Evolutionary conservation across 306 rosid genomes (phyloP).

Genomic region (Benincasa hispida): DNA sequence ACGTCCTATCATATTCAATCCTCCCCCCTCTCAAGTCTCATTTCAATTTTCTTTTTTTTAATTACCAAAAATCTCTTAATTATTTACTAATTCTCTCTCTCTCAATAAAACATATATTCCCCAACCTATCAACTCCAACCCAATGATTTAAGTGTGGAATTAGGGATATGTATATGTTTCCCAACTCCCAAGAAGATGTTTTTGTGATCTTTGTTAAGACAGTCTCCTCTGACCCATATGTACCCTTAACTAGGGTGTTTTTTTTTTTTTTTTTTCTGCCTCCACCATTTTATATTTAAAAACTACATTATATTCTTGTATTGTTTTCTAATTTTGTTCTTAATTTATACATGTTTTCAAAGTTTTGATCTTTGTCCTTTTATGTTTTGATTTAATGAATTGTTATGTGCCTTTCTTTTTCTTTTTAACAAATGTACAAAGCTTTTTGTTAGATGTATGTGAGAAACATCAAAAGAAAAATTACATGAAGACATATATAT

Average conservation of each 20-base stretch:
- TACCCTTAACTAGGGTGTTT: not conserved
- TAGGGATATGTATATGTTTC: not conserved
- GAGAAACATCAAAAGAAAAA: no score
- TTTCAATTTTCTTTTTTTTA: not conserved
- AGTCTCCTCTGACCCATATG: not conserved
- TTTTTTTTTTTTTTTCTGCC: not conserved
- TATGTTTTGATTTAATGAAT: no score
- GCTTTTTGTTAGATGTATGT: no score
- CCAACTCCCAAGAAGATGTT: conserved; percentile 4
- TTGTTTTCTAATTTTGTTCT: no score
- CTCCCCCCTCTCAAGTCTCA: not conserved
- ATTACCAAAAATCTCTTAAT: not conserved
- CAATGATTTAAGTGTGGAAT: conserved; percentile 4
- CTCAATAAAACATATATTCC: conserved; percentile 1
- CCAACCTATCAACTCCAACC: conserved; percentile 4
- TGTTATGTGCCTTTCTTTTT: no score
- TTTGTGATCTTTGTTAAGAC: not conserved
- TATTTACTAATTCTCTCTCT: not conserved
- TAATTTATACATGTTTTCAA: no score
- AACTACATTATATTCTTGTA: no score
- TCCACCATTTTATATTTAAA: not conserved
- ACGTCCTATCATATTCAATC: not conserved
- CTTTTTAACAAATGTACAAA: no score
- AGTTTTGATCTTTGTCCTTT: no score
- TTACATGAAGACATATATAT: no score